These are phyloP conservation scores for Colletotrichum orbiculare DNA, from an alignment of 2,329 filamentous ascomycete species.

Conservation along the genomic window DNA sequence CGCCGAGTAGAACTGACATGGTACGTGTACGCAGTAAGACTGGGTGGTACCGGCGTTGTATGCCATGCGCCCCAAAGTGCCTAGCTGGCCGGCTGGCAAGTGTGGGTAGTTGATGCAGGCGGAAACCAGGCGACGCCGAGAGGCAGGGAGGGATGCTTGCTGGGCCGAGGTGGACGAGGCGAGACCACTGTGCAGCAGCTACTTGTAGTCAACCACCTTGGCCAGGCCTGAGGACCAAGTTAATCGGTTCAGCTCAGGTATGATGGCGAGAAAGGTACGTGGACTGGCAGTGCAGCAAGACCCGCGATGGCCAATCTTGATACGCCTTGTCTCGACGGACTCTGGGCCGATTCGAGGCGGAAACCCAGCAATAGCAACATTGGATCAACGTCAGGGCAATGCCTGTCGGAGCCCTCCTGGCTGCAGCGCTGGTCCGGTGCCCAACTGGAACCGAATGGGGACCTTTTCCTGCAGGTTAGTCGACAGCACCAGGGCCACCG, in stretches of 20 bases:
- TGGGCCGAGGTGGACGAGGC: constrained; percentile 16
- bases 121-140: constrained; percentile 11
- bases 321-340: background rate
- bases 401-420: constrained; percentile 31
- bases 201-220: background rate
- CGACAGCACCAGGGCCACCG: constrained; percentile 14
- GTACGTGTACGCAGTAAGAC: background rate
- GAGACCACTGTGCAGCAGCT: constrained; percentile 1
- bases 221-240: too few species aligned
- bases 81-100: background rate
- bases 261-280: constrained; percentile 12
- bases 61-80: constrained; percentile 3
- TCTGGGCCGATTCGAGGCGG: background rate
- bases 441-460: constrained; percentile 1
- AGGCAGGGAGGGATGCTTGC: constrained; percentile 7
- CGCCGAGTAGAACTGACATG: background rate
- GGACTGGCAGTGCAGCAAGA: constrained; percentile 6
- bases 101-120: constrained; percentile 12
- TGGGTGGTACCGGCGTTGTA: too few species aligned
- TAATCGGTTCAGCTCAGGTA: background rate
- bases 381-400: constrained; percentile 14
- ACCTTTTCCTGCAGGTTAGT: constrained; percentile 12
- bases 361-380: background rate
- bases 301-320: constrained; percentile 6
- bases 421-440: constrained; percentile 9